Percentiles rank a stretch among this genome's conserved stretches.
Evolutionary conservation across 2,329 filamentous ascomycete species (phyloP).

Genomic region (Mariannaea sp.): DNA sequence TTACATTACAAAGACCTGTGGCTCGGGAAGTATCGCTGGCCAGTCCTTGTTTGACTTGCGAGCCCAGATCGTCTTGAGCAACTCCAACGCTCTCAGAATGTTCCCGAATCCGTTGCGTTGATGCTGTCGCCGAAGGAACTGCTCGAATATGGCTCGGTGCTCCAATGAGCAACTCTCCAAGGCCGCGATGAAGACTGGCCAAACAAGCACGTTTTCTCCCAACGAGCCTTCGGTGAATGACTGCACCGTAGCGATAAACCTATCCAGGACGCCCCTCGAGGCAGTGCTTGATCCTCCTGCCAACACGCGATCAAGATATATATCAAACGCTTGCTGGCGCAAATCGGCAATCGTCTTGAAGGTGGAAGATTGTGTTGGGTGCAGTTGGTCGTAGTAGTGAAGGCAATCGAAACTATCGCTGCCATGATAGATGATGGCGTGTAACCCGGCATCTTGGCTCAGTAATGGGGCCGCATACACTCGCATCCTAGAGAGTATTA

Average conservation of each 20-base stretch:
- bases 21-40: conserved; percentile 27
- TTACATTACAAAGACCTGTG: conserved; percentile 34
- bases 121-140: conserved; percentile 25
- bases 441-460: conserved; percentile 26
- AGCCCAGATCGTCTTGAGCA: conserved; percentile 29
- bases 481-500: conserved; percentile 20
- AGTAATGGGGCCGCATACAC: conserved; percentile 31
- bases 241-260: conserved; percentile 29
- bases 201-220: conserved; percentile 32
- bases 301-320: conserved; percentile 20
- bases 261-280: conserved; percentile 54
- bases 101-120: conserved; percentile 30
- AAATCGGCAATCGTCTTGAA: conserved; percentile 13
- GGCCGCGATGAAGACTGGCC: conserved; percentile 35
- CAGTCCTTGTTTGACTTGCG: conserved; percentile 23
- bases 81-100: conserved; percentile 28
- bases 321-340: conserved; percentile 22
- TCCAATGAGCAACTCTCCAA: conserved; percentile 26
- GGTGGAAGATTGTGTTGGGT: conserved; percentile 16
- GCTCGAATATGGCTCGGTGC: conserved; percentile 27
- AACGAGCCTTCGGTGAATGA: conserved; percentile 23
- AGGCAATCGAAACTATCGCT: conserved; percentile 49
- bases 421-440: conserved; percentile 22
- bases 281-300: conserved; percentile 58
- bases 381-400: conserved; percentile 51